A percentile compares a stretch with the other conserved stretches of the same genome.
Evolutionary conservation across 352 stramenopile genomes (phyloP).

Genomic region (Pythium utonaiense): DNA sequence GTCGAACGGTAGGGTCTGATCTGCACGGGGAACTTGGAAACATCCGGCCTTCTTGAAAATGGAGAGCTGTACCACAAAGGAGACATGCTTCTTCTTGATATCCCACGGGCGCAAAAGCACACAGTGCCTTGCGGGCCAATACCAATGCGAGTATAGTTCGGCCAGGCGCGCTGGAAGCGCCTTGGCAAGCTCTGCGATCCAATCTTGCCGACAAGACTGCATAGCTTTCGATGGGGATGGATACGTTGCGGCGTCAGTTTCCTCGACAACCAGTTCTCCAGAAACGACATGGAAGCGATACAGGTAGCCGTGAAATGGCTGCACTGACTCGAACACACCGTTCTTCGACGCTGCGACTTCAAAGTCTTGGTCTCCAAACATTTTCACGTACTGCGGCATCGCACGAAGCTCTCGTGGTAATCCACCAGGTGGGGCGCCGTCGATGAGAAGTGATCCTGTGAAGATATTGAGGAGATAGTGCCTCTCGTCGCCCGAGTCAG

Average conservation of each 20-base stretch:
- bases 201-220: conserved; percentile 15
- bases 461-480: conserved; percentile 28
- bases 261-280: conserved; percentile 1
- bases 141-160: conserved; percentile 51
- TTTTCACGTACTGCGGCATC: conserved; percentile 1
- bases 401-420: conserved; percentile 8
- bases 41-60: conserved; percentile 2
- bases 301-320: conserved; percentile 1
- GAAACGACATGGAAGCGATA: conserved; percentile 8
- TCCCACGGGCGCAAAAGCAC: conserved; percentile 33
- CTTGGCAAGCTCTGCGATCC: conserved; percentile 20
- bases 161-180: conserved; percentile 28
- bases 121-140: conserved; percentile 37
- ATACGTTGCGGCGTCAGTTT: not conserved
- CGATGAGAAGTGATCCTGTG: conserved; percentile 14
- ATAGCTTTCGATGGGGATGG: not conserved
- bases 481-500: not conserved
- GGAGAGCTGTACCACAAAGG: conserved; percentile 28
- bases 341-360: conserved; percentile 13
- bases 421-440: conserved; percentile 15
- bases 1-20: not conserved
- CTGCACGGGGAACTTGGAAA: conserved; percentile 10
- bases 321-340: conserved; percentile 4
- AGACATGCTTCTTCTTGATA: conserved; percentile 12
- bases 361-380: conserved; percentile 27